Conservation (phyloP, 495 filamentous ascomycete genomes). For the Tuber magnatum region DNA sequence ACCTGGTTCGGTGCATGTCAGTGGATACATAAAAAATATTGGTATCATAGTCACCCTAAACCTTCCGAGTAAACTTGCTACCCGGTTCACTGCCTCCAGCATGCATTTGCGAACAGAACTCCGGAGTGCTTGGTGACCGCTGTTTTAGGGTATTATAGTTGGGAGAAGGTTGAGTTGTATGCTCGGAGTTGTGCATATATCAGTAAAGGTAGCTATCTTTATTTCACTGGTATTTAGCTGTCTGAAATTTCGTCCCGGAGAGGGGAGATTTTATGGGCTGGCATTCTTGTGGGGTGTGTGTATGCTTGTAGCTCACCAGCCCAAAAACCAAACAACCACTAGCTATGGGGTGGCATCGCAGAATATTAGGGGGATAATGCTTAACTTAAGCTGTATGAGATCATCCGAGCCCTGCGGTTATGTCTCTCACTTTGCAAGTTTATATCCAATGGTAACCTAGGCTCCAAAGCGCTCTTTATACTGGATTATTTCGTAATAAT, state of each 20-base stretch:
- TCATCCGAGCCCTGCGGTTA: not conserved
- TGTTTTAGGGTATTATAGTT: not conserved
- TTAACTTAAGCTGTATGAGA: not conserved
- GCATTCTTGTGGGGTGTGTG: not conserved
- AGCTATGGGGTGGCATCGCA: not conserved
- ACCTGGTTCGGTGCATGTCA: not conserved
- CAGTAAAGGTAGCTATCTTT: not conserved
- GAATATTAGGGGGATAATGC: not conserved
- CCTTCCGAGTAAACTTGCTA: not conserved
- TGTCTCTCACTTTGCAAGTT: not conserved
- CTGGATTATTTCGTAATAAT: not conserved
- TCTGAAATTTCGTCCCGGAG: not conserved
- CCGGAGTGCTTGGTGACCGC: not conserved
- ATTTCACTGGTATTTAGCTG: not conserved
- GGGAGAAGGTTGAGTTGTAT: not conserved
- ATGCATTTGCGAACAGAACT: not conserved
- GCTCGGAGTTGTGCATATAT: not conserved
- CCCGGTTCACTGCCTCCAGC: not conserved
- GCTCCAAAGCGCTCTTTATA: not conserved
- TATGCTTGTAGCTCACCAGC: not conserved
- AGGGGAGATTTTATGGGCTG: not conserved
- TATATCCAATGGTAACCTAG: not conserved
- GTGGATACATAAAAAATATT: not conserved
- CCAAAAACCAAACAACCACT: not conserved
- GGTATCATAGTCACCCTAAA: not conserved